Conservation (phyloP, 2,329 filamentous ascomycete genomes). For the Trichoderma hamatum region DNA sequence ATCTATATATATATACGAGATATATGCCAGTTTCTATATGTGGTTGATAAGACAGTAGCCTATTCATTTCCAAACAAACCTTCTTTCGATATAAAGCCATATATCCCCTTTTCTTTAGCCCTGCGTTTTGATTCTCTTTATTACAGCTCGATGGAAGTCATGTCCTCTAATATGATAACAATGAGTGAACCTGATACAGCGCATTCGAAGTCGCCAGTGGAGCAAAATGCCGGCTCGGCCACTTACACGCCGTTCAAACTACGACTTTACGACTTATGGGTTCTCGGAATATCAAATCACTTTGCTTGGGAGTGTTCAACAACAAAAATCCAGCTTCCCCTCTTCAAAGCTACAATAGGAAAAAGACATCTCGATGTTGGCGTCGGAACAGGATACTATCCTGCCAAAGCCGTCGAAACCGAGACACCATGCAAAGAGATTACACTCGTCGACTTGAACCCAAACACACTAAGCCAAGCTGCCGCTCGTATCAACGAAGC, state of each 20-base stretch:
- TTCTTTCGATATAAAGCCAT: neutral
- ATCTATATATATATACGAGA: neutral
- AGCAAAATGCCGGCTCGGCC: slow-evolving; percentile 14
- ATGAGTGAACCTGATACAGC: neutral
- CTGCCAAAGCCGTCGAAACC: slow-evolving; percentile 34
- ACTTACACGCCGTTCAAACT: slow-evolving; percentile 32
- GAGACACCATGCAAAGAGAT: slow-evolving; percentile 33
- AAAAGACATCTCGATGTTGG: slow-evolving; percentile 45
- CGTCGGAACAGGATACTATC: slow-evolving; percentile 47
- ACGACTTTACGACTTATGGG: slow-evolving; percentile 45
- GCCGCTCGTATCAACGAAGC: slow-evolving; percentile 23
- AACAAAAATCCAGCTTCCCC: slow-evolving; percentile 34
- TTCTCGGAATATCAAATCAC: slow-evolving; percentile 46
- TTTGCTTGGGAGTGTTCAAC: slow-evolving; percentile 44
- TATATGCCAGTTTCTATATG: neutral
- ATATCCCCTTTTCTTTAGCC: neutral
- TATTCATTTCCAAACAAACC: neutral
- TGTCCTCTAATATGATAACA: neutral
- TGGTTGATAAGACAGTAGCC: neutral
- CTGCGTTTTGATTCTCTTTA: neutral
- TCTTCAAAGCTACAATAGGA: slow-evolving; percentile 42
- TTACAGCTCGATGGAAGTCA: neutral
- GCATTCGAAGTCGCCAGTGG: neutral
- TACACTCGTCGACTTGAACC: slow-evolving; percentile 44
- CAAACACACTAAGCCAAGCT: slow-evolving; percentile 35